These are phyloP conservation scores for Aspergillus indologenus DNA, from an alignment of 495 filamentous ascomycete genomes.

Conservation along the genomic window DNA sequence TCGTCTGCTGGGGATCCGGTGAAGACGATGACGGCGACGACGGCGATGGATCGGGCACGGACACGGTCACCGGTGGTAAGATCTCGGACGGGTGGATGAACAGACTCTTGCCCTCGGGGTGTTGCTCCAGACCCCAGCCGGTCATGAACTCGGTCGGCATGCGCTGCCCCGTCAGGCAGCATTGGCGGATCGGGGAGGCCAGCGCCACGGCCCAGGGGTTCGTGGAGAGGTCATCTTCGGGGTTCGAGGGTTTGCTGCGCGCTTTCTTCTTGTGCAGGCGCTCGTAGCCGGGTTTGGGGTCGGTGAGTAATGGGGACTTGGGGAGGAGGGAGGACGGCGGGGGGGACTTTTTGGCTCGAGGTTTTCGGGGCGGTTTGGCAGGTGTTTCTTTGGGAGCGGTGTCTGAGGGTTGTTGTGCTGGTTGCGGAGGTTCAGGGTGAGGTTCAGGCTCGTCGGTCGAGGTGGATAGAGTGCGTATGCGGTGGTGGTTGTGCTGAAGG, in stretches of 20 bases:
- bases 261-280: slow-evolving; percentile 25
- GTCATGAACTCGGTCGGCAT: slow-evolving; percentile 65
- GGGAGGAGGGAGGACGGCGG: slow-evolving; percentile 39
- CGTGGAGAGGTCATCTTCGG: slow-evolving; percentile 35
- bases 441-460: neutral
- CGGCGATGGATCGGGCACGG: neutral
- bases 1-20: neutral
- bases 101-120: slow-evolving; percentile 43
- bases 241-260: slow-evolving; percentile 31
- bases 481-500: neutral
- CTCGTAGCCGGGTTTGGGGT: slow-evolving; percentile 16
- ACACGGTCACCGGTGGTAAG: neutral
- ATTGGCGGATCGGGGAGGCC: slow-evolving; percentile 61
- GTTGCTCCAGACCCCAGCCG: slow-evolving; percentile 54
- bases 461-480: slow-evolving; percentile 6
- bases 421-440: no score
- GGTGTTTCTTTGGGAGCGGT: neutral
- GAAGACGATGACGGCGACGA: neutral
- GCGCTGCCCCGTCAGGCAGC: slow-evolving; percentile 49
- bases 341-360: no score
- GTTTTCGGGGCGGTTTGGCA: no score
- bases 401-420: slow-evolving; percentile 3
- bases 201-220: slow-evolving; percentile 56
- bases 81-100: neutral
- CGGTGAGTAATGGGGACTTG: slow-evolving; percentile 37